Conservation (phyloP, 2,329 filamentous ascomycete species). For the Paracoccidioides lutzii region DNA sequence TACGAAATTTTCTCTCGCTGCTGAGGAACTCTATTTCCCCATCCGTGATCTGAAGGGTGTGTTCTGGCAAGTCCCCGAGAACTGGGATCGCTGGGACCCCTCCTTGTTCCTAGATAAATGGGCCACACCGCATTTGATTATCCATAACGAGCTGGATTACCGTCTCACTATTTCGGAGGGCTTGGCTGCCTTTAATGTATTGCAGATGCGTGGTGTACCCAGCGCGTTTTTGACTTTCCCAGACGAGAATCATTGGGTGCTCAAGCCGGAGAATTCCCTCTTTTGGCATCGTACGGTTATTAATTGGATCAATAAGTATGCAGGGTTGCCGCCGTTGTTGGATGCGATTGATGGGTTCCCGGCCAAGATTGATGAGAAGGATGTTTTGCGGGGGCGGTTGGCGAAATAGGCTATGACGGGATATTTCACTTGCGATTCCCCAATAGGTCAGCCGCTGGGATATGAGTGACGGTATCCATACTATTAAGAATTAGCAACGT, state of each 20-base stretch:
- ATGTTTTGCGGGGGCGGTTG: not conserved
- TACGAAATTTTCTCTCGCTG: conserved; percentile 32
- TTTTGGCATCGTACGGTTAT: conserved; percentile 83
- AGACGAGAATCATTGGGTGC: conserved; percentile 68
- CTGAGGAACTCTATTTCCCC: conserved; percentile 44
- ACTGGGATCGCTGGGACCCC: conserved; percentile 48
- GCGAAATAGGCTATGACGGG: not conserved
- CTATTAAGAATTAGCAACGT: not conserved
- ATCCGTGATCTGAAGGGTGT: conserved; percentile 40
- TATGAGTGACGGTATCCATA: not conserved
- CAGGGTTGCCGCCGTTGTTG: conserved; percentile 32
- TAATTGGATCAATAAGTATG: conserved; percentile 55
- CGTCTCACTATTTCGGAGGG: conserved; percentile 76
- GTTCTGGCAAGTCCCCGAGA: conserved; percentile 37
- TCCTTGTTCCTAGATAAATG: conserved; percentile 50
- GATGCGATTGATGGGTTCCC: not conserved
- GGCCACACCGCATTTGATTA: conserved; percentile 76
- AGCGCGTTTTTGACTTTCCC: conserved; percentile 72
- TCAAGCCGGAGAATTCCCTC: conserved; percentile 82
- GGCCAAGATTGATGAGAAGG: not conserved
- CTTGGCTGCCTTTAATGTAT: conserved; percentile 69
- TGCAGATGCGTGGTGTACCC: conserved; percentile 62
- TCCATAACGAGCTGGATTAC: conserved; percentile 86
- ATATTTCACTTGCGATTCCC: not conserved
- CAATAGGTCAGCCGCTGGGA: not conserved